These are phyloP conservation scores for Taphrina deformans DNA, from an alignment of 1,139 yeast species.

Conservation along the genomic window DNA sequence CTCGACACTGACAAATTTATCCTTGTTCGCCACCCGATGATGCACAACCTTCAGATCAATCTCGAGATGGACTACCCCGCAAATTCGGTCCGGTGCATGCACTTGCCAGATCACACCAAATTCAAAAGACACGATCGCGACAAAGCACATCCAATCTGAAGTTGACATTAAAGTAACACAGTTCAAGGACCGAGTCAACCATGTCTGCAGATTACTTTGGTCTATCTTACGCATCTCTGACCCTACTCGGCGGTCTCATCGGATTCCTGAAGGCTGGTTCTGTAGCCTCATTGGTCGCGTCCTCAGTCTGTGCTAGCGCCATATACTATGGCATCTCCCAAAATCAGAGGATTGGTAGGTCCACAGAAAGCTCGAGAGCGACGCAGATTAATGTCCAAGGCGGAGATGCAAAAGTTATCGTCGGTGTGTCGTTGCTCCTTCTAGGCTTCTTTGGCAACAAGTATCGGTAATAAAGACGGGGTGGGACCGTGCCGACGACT, in stretches of 20 bases:
- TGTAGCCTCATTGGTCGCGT: slow-evolving; percentile 28
- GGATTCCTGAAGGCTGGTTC: slow-evolving; percentile 31
- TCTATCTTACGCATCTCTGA: slow-evolving; percentile 3
- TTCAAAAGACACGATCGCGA: neutral
- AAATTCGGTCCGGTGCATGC: neutral
- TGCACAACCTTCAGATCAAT: neutral
- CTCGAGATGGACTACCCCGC: neutral
- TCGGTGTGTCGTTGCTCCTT: slow-evolving; percentile 3
- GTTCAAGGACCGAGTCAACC: too few relatives aligned
- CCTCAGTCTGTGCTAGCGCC: slow-evolving; percentile 26
- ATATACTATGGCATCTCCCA: slow-evolving; percentile 19
- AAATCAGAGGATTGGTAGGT: slow-evolving; percentile 8
- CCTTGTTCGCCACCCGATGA: too few relatives aligned
- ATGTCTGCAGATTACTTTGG: slow-evolving; percentile 16
- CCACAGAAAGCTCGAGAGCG: neutral
- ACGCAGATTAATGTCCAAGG: neutral
- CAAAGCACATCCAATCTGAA: too few relatives aligned
- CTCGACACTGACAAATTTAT: too few relatives aligned
- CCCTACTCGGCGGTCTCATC: slow-evolving; percentile 29
- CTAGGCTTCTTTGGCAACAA: slow-evolving; percentile 21
- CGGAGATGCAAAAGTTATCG: neutral
- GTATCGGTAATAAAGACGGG: neutral
- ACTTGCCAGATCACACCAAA: neutral
- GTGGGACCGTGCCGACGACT: neutral
- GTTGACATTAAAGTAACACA: too few relatives aligned